A percentile compares a stretch with the other conserved stretches of the same genome.
phyloP scores from a whole-genome alignment of 2,329 filamentous ascomycete genomes.

The Apiospora kogelbergensis region DNA sequence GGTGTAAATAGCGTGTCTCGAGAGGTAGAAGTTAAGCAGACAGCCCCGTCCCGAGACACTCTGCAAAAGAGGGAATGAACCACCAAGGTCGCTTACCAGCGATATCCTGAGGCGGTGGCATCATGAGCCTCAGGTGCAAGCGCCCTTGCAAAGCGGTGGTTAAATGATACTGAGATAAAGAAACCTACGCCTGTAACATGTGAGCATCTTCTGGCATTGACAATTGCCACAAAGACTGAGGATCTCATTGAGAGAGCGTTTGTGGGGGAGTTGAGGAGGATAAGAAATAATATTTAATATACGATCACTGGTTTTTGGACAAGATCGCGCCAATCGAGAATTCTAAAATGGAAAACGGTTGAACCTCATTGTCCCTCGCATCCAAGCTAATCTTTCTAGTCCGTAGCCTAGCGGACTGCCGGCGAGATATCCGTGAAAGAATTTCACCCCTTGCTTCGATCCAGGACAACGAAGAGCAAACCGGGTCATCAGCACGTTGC shows the following conservation, averaged over 20 bases:
- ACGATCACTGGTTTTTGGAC: neutral
- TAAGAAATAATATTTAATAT: neutral
- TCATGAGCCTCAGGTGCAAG: neutral
- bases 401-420: neutral
- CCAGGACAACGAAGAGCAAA: neutral
- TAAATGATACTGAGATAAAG: neutral
- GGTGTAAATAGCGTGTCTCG: too few species aligned
- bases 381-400: neutral
- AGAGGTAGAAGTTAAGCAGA: too few species aligned
- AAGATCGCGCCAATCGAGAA: neutral
- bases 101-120: neutral
- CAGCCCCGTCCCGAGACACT: too few species aligned
- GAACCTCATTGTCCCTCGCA: neutral
- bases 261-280: neutral
- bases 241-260: neutral
- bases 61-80: too few species aligned
- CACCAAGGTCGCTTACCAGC: too few species aligned
- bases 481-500: neutral
- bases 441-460: neutral
- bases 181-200: neutral
- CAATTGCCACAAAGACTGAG: neutral
- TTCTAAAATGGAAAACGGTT: neutral
- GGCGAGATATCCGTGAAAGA: neutral
- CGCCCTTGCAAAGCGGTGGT: neutral
- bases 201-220: neutral